Percentiles rank a stretch among this genome's conserved stretches.
These are phyloP conservation scores for Citrus reticulata DNA, from an alignment of 345 rosid genomes.

Conservation along the genomic window DNA sequence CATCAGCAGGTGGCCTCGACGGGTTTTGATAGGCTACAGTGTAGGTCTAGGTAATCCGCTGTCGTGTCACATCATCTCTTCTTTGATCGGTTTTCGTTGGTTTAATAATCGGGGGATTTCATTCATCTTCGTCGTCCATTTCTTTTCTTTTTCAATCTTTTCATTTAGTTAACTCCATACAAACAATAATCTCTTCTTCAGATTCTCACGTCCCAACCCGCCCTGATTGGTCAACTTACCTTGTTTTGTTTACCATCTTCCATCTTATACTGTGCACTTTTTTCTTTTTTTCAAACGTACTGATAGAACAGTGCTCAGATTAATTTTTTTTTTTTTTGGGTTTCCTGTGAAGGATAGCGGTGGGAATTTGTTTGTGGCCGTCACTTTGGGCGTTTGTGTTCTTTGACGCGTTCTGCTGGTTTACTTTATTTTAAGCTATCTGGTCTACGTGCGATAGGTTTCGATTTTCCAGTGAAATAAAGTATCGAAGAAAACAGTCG, in stretches of 20 bases:
- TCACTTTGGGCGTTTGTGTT: constrained; percentile 6
- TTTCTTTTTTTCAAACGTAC: background rate
- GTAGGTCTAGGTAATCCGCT: constrained; percentile 51
- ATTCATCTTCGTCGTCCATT: constrained; percentile 5
- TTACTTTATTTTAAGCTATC: constrained; percentile 4
- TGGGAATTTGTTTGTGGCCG: constrained; percentile 13
- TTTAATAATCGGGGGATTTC: constrained; percentile 14
- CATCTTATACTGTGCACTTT: background rate
- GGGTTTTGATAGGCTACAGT: constrained; percentile 37
- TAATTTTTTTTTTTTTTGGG: background rate
- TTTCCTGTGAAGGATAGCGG: background rate
- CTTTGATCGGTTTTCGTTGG: constrained; percentile 11
- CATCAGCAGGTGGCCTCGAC: constrained; percentile 79
- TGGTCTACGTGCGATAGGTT: background rate
- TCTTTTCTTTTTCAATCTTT: background rate
- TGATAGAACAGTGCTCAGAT: constrained; percentile 7
- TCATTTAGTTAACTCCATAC: background rate
- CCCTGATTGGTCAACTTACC: constrained; percentile 1
- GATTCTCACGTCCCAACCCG: constrained; percentile 11
- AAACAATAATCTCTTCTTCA: background rate
- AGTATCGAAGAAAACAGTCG: constrained; percentile 7
- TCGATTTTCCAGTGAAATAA: constrained; percentile 19
- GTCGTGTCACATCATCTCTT: constrained; percentile 54
- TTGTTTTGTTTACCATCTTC: background rate
- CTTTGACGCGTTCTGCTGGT: constrained; percentile 1